A percentile compares a stretch with the other conserved stretches of the same genome.
Evolutionary conservation across 768 basidiomycete genomes (phyloP).

Genomic region (Bullera alba): DNA sequence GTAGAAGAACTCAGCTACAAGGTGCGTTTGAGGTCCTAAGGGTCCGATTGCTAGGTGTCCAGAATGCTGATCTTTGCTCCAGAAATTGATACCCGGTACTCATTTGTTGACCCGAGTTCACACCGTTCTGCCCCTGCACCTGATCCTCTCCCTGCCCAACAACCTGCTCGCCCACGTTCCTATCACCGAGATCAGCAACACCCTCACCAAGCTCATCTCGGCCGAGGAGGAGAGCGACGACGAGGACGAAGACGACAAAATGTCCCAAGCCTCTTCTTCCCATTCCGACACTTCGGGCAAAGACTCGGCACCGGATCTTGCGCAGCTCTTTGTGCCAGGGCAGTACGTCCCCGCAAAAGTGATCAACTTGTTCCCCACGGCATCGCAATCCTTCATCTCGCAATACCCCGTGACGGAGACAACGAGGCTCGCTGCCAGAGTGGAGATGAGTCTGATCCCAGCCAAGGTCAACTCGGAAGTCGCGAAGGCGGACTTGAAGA

Average conservation of each 20-base stretch:
- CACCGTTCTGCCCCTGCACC: slow-evolving; percentile 75
- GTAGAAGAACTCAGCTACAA: slow-evolving; percentile 47
- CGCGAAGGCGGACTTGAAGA: slow-evolving; percentile 65
- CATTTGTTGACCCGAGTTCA: slow-evolving; percentile 82
- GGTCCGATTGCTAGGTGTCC: no score
- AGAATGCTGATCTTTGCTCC: background rate
- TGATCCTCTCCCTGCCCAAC: slow-evolving; percentile 90
- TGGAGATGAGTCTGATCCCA: slow-evolving; percentile 79
- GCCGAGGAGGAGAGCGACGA: slow-evolving; percentile 53
- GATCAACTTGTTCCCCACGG: slow-evolving; percentile 60
- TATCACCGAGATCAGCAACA: slow-evolving; percentile 79
- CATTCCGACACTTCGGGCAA: slow-evolving; percentile 22
- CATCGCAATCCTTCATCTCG: slow-evolving; percentile 48
- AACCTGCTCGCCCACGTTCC: slow-evolving; percentile 90
- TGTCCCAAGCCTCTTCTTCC: slow-evolving; percentile 3
- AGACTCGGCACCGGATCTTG: slow-evolving; percentile 56
- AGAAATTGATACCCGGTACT: slow-evolving; percentile 72
- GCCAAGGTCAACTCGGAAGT: slow-evolving; percentile 77
- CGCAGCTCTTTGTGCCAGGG: slow-evolving; percentile 70
- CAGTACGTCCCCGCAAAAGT: slow-evolving; percentile 79
- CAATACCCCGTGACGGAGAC: slow-evolving; percentile 43
- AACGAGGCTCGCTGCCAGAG: slow-evolving; percentile 42
- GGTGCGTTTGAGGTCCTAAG: slow-evolving; percentile 39
- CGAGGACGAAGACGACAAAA: slow-evolving; percentile 50
- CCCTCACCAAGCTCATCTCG: slow-evolving; percentile 67